These are phyloP conservation scores for Earliella scabrosa DNA, from an alignment of 1,284 basidiomycete genomes.

Conservation along the genomic window DNA sequence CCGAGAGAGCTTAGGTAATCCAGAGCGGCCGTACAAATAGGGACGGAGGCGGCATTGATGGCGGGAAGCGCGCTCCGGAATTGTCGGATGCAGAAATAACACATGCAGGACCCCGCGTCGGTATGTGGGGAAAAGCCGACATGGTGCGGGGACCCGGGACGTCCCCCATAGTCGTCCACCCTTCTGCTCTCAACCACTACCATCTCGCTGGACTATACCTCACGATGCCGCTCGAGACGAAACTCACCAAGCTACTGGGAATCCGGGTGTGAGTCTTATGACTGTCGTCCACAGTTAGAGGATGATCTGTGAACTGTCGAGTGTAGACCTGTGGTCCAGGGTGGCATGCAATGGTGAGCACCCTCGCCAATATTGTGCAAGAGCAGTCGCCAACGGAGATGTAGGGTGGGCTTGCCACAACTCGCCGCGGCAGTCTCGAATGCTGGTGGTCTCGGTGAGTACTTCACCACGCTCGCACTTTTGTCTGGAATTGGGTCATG, in stretches of 20 bases:
- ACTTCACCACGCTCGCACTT: not conserved
- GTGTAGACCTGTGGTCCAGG: conserved; percentile 73
- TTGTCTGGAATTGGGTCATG: not conserved
- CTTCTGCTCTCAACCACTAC: too few relatives aligned
- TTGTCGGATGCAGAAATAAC: too few relatives aligned
- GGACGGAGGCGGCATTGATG: too few relatives aligned
- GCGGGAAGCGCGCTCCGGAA: too few relatives aligned
- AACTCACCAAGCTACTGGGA: conserved; percentile 55
- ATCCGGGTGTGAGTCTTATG: conserved; percentile 54
- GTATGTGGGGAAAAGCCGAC: too few relatives aligned
- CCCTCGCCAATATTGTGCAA: not conserved
- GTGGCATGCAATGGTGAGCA: conserved; percentile 85
- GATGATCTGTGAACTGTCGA: not conserved
- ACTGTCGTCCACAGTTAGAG: not conserved
- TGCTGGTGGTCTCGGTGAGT: conserved; percentile 79
- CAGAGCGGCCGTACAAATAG: too few relatives aligned
- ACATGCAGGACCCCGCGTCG: too few relatives aligned
- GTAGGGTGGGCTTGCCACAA: conserved; percentile 76
- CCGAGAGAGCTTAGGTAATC: too few relatives aligned
- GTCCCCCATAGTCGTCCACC: too few relatives aligned
- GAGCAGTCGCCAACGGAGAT: not conserved
- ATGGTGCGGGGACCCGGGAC: too few relatives aligned
- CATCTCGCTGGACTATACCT: too few relatives aligned
- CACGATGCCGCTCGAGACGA: conserved; percentile 36
- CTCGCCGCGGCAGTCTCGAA: conserved; percentile 85